These are phyloP conservation scores for Stylosanthes scabra DNA, from an alignment of 331 rosid species.

Conservation along the genomic window DNA sequence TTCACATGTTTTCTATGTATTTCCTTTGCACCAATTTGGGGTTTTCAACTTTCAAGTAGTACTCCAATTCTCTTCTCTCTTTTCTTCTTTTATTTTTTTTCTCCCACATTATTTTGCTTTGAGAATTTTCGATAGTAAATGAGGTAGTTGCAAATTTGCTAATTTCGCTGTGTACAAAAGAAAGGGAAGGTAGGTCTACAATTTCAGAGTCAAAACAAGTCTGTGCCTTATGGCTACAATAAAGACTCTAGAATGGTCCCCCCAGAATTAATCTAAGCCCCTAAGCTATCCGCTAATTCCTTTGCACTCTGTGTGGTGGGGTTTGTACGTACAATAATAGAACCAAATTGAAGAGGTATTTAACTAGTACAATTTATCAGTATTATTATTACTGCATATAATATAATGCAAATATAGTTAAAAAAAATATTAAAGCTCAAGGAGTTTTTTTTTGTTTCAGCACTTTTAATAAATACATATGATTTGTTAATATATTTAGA, in stretches of 20 bases:
- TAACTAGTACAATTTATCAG: neutral
- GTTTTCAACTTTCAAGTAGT: neutral
- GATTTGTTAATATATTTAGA: too few relatives aligned
- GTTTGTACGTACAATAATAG: slow-evolving; percentile 24
- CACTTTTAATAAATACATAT: too few relatives aligned
- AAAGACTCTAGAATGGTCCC: slow-evolving; percentile 19
- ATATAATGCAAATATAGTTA: too few relatives aligned
- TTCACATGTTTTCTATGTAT: too few relatives aligned
- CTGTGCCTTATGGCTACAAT: neutral
- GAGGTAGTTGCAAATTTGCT: neutral
- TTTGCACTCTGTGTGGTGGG: slow-evolving; percentile 6
- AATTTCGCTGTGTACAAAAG: neutral
- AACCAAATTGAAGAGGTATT: slow-evolving; percentile 25
- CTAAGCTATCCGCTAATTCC: slow-evolving; percentile 22
- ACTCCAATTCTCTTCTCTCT: too few relatives aligned
- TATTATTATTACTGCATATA: neutral
- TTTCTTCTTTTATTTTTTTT: too few relatives aligned
- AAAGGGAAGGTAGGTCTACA: slow-evolving; percentile 12
- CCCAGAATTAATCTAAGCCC: neutral
- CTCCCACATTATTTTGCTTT: neutral
- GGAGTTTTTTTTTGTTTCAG: too few relatives aligned
- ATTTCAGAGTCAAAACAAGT: neutral
- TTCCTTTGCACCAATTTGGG: neutral
- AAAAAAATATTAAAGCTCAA: too few relatives aligned
- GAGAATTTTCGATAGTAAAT: neutral